These are phyloP conservation scores for Serendipita sp. DNA, from an alignment of 1,284 basidiomycete genomes.

Conservation along the genomic window DNA sequence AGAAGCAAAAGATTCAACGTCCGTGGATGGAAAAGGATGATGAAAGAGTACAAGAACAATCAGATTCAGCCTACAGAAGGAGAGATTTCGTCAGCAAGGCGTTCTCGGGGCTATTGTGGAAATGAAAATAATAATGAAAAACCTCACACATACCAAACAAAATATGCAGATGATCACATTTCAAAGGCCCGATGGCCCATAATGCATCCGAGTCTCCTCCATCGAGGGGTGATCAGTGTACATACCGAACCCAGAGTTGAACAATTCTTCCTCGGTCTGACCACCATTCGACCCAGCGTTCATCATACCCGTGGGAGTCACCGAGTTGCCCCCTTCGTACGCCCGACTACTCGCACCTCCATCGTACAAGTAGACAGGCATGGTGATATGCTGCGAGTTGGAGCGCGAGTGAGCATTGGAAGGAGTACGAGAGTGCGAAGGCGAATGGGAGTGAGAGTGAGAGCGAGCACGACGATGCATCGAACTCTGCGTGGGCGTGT, in stretches of 20 bases:
- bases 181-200: neutral
- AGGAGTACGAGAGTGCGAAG: neutral
- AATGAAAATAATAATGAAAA: too few relatives aligned
- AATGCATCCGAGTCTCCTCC: constrained; percentile 1
- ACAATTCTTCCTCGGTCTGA: neutral
- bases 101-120: too few relatives aligned
- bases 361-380: constrained; percentile 2
- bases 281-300: neutral
- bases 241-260: neutral
- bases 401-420: neutral
- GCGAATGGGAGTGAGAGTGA: neutral
- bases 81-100: too few relatives aligned
- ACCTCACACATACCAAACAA: too few relatives aligned
- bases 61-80: too few relatives aligned
- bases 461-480: neutral
- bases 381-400: constrained; percentile 5
- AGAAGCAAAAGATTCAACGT: too few relatives aligned
- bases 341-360: neutral
- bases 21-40: too few relatives aligned
- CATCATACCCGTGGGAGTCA: neutral
- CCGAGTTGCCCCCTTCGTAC: neutral
- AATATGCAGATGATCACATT: neutral
- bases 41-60: too few relatives aligned
- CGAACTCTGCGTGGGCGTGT: neutral
- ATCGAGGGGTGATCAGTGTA: neutral